Evolutionary conservation across 441 rosid species (phyloP).

Genomic region (Adansonia madagascariensis): DNA sequence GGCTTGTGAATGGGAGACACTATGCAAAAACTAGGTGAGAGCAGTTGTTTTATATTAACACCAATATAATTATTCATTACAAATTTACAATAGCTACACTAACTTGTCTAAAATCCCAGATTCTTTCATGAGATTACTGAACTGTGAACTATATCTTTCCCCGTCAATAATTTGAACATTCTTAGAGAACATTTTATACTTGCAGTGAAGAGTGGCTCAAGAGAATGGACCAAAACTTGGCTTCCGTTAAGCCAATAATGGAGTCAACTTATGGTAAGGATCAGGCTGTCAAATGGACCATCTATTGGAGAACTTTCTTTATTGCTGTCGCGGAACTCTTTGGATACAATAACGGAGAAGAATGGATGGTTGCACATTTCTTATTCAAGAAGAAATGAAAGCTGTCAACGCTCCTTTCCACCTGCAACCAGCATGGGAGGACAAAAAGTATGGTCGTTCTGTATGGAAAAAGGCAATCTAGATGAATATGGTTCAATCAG

Average conservation of each 20-base stretch:
- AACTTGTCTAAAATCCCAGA: neutral
- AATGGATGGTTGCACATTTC: conserved; percentile 81
- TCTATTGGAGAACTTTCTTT: conserved; percentile 85
- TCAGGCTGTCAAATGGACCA: conserved; percentile 75
- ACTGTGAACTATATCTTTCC: neutral
- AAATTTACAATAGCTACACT: neutral
- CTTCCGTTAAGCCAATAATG: conserved; percentile 61
- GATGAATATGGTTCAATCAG: no score
- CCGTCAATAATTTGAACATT: neutral
- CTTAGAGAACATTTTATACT: neutral
- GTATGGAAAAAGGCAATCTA: no score
- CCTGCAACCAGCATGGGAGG: neutral
- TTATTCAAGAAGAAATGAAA: conserved; percentile 67
- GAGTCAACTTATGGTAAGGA: conserved; percentile 79
- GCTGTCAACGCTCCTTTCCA: neutral
- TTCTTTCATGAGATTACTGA: neutral
- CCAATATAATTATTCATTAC: neutral
- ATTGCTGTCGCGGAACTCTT: conserved; percentile 81
- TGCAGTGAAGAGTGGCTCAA: conserved; percentile 84
- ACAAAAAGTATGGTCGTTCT: no score
- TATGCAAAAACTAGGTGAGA: conserved; percentile 73
- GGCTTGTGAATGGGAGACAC: conserved; percentile 82
- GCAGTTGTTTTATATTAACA: neutral
- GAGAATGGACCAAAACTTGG: conserved; percentile 71
- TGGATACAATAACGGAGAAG: conserved; percentile 78